These are phyloP conservation scores for Termitomyces titanicus DNA, from an alignment of 768 basidiomycete genomes.

Conservation along the genomic window DNA sequence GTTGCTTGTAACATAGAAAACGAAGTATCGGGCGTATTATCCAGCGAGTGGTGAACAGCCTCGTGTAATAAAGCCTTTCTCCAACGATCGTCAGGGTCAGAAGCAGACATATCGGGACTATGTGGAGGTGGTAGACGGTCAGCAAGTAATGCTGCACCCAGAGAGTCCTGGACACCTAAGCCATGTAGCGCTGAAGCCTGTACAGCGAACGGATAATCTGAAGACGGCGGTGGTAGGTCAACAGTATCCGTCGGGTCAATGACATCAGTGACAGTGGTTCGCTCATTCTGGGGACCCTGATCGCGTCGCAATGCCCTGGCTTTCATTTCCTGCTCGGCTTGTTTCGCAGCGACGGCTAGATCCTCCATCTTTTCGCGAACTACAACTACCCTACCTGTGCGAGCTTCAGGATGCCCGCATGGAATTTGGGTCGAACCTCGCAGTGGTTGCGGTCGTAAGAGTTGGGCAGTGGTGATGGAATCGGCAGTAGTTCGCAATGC, in stretches of 20 bases:
- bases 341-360: slow-evolving; percentile 64
- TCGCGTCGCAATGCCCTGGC: slow-evolving; percentile 45
- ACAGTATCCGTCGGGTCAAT: slow-evolving; percentile 86
- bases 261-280: slow-evolving; percentile 45
- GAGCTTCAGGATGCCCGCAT: slow-evolving; percentile 30
- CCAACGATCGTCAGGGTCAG: slow-evolving; percentile 66
- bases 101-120: slow-evolving; percentile 56
- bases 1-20: slow-evolving; percentile 37
- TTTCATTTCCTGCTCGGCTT: slow-evolving; percentile 72
- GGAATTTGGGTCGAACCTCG: slow-evolving; percentile 33
- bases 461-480: slow-evolving; percentile 45
- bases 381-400: slow-evolving; percentile 67
- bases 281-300: slow-evolving; percentile 37
- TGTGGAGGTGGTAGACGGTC: slow-evolving; percentile 65
- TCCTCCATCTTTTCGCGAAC: slow-evolving; percentile 81
- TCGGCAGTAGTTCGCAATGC: slow-evolving; percentile 65
- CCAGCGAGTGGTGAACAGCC: slow-evolving; percentile 76
- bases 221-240: slow-evolving; percentile 69
- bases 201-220: slow-evolving; percentile 67
- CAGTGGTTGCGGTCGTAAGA: slow-evolving; percentile 28
- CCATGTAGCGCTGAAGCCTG: slow-evolving; percentile 74
- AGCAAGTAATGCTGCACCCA: slow-evolving; percentile 73
- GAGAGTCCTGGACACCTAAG: slow-evolving; percentile 68
- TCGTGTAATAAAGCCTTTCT: slow-evolving; percentile 70
- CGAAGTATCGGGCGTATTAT: slow-evolving; percentile 39